Percentiles rank a stretch among this genome's conserved stretches.
Conservation (phyloP, 495 filamentous ascomycete species). For the Neurospora cerealis region DNA sequence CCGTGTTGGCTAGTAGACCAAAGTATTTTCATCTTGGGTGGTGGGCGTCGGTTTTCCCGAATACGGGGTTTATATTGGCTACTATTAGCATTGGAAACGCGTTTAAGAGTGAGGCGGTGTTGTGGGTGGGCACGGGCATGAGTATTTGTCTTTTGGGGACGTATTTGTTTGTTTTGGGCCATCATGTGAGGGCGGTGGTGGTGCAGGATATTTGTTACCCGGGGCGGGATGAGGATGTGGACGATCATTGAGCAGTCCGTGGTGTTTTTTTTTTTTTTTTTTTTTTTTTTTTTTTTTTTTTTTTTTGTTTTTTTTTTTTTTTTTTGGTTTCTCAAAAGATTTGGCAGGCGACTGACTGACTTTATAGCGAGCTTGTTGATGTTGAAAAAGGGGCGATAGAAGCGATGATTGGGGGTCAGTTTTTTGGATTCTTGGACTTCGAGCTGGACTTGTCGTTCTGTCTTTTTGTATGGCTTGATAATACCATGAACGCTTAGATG, state of each 20-base stretch:
- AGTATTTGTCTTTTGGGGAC: constrained; percentile 44
- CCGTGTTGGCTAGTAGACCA: constrained; percentile 38
- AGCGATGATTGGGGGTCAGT: not conserved
- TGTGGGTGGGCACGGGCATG: constrained; percentile 40
- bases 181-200: constrained; percentile 44
- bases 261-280: not conserved
- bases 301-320: too few species aligned
- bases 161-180: constrained; percentile 47
- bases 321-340: not conserved
- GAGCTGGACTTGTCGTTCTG: not conserved
- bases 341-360: not conserved
- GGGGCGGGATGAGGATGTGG: constrained; percentile 52
- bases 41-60: constrained; percentile 52
- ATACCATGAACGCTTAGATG: not conserved
- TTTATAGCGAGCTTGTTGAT: not conserved
- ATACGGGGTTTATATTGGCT: constrained; percentile 45
- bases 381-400: not conserved
- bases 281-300: too few species aligned
- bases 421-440: not conserved
- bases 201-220: constrained; percentile 49
- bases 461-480: not conserved
- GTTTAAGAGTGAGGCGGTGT: constrained; percentile 30
- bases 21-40: constrained; percentile 47
- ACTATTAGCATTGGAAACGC: constrained; percentile 38
- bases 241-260: constrained; percentile 14